Conservation (phyloP, 164 flowering plant genomes). For the Magnolia sinica region DNA sequence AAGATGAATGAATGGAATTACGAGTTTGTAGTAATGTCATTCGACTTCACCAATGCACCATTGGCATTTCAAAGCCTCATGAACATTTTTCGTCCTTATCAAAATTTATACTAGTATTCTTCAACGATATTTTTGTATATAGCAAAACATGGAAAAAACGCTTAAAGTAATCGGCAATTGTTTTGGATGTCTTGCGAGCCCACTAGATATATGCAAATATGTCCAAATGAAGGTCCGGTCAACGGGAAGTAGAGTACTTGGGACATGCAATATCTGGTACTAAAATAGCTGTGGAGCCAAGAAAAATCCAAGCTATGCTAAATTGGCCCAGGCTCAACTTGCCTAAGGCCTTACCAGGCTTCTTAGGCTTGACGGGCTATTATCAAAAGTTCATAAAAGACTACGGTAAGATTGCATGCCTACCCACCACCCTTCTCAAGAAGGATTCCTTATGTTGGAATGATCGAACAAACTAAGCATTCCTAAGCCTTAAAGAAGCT, state of each 20-base stretch:
- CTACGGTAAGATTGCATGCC: neutral
- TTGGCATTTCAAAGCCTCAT: neutral
- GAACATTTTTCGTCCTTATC: neutral
- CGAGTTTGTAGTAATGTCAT: slow-evolving; percentile 1
- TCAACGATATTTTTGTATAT: neutral
- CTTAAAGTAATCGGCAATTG: neutral
- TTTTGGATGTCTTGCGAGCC: neutral
- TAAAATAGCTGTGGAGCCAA: neutral
- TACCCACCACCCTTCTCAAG: neutral
- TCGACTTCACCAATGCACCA: slow-evolving; percentile 1
- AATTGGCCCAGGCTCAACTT: neutral
- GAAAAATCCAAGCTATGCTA: neutral
- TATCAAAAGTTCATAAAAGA: neutral
- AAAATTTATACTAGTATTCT: neutral
- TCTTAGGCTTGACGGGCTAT: neutral
- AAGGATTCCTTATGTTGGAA: neutral
- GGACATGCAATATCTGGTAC: neutral
- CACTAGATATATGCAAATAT: neutral
- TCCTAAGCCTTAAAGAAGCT: neutral
- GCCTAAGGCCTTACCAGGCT: neutral
- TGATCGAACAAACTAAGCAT: neutral
- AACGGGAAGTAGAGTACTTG: neutral
- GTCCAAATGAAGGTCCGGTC: neutral
- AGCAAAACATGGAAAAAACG: neutral
- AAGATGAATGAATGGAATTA: neutral